Base-by-base conservation (phyloP, 768 basidiomycete species). In the Megacollybia marginata region DNA sequence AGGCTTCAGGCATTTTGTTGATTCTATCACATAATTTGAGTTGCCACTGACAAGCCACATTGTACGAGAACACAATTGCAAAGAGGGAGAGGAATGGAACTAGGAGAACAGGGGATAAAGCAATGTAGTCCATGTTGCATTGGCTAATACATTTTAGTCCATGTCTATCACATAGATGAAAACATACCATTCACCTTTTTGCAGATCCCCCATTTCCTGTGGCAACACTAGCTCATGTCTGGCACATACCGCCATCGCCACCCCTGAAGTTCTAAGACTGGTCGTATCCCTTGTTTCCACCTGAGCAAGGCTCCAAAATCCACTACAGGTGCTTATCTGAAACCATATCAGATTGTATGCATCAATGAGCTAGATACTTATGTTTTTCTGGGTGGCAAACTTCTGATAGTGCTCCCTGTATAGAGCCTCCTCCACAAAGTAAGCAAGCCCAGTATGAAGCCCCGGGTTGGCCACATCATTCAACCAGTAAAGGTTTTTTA, bases 11-110 rank as follows among this genome's bases (percentile, higher is more conserved):
- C 38, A 40, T 2, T 13, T 40, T 8, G 38, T 3, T 8, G 3
- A 40, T 18, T 16, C 48, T 18, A 0, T 38, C 34, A 9, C n/a
- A 9, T 5, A 49, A 28, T 12, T 49, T 44, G 10, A 49, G 12
- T 44, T 19, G 15, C 47, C 54, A 60, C 34, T 60, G 59, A 43
- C 59, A 60, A 7, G 51, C 53, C 33, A 60, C 58, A 46, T 60
- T 57, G 34, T 60, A 60, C 2, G 52, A 52, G 7, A 52, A n/a
- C 5, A 52, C 18, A 20, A 55, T 33, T 10, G 12, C 38, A 8
- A 40, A 28, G 11, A n/a, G 46, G 9, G 47, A 12, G 2, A 18
- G 33, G 23, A 28, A 2, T 6, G 4, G 23, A 9, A 34, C 13
- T 9, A 42, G 36, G 5, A 38, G n/a, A 16, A 54, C 35, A 8